Percentiles rank a stretch among this genome's conserved stretches.
Evolutionary conservation across 768 basidiomycete genomes (phyloP).

Genomic region (Rhodotorula babjevae): DNA sequence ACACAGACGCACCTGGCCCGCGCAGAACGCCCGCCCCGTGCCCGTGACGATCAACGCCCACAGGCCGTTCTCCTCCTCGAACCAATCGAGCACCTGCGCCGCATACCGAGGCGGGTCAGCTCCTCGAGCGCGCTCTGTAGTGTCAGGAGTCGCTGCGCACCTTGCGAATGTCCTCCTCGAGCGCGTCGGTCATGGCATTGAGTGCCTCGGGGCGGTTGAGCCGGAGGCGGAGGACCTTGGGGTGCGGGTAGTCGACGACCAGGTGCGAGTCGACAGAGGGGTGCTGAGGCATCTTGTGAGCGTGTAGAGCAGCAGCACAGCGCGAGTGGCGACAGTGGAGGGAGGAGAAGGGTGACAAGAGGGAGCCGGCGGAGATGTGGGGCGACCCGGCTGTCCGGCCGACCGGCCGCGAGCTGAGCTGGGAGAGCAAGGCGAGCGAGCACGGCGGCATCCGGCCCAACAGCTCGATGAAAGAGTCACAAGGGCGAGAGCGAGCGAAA

Average conservation of each 20-base stretch:
- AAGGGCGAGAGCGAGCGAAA: too few relatives aligned
- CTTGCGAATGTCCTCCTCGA: slow-evolving; percentile 32
- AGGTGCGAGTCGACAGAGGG: slow-evolving; percentile 31
- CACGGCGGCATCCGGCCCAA: too few relatives aligned
- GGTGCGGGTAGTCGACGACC: slow-evolving; percentile 47
- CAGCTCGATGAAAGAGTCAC: too few relatives aligned
- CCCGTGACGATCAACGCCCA: slow-evolving; percentile 38
- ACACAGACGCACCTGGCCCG: slow-evolving; percentile 33
- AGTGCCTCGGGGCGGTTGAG: slow-evolving; percentile 66
- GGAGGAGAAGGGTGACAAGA: neutral
- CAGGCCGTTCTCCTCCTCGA: slow-evolving; percentile 34
- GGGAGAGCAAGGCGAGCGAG: too few relatives aligned
- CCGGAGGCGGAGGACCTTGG: slow-evolving; percentile 57
- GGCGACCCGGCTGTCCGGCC: too few relatives aligned
- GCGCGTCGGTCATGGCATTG: slow-evolving; percentile 65
- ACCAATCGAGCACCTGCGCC: slow-evolving; percentile 40
- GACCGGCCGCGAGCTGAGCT: too few relatives aligned
- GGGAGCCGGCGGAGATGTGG: neutral
- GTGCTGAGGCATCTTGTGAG: neutral
- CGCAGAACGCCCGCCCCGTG: slow-evolving; percentile 37
- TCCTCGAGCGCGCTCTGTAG: too few relatives aligned
- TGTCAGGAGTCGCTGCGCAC: neutral
- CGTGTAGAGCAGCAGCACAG: too few relatives aligned
- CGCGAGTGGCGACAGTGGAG: neutral
- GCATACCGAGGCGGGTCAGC: neutral